Base-by-base conservation (phyloP, 2,329 filamentous ascomycete genomes). In the Malbranchea zuffiana region DNA sequence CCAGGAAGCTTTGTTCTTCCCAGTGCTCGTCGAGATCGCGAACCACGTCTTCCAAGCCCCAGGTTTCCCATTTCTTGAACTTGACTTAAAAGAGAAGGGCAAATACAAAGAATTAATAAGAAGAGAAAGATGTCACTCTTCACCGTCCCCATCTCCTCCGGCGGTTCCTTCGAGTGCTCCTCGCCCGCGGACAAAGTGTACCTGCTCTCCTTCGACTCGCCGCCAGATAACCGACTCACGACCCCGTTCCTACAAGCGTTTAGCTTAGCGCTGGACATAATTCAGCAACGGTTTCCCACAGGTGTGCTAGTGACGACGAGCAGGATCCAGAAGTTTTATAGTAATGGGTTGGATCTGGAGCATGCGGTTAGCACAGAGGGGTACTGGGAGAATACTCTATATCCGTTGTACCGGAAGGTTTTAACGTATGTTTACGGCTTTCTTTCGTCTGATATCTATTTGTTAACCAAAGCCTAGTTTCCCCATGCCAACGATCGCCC, bases 401-500 rank as follows among this genome's bases (percentile, higher is more conserved):
- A 77, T 60, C 64, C 65, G 10, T 56, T 87, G 1, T 86, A 78
- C 65, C 63, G 66, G 26, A 67, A 80, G 4, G 60, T 86, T 19
- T 52, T 82, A 42, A 78, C 74, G 57, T 72, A 56, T 35, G 54
- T 49, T 21, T 13, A 12, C 10, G 25, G 23, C 16, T 31, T 32
- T 40, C 10, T 19, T 32, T 7, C 7, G 23, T 12, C 6, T 35
- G 13, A 27, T 20, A 28, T 35, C 24, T 25, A 26, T 25, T n/a
- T 18, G 5, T 12, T 39, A 13, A 35, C 28, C 30, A 23, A 40
- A 12, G 32, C 13, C 24, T 34, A 71, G 66, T 36, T 88, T 77
- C 53, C 81, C 82, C 10, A 85, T 87, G 81, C 83, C 83, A 16
- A 90, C 82, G 3, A 60, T 90, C 33, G 78, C 82, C n/a, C 66